A percentile compares a stretch with the other conserved stretches of the same genome.
phyloP scores from a whole-genome alignment of 495 filamentous ascomycete genomes.

The Neurospora sp. region DNA sequence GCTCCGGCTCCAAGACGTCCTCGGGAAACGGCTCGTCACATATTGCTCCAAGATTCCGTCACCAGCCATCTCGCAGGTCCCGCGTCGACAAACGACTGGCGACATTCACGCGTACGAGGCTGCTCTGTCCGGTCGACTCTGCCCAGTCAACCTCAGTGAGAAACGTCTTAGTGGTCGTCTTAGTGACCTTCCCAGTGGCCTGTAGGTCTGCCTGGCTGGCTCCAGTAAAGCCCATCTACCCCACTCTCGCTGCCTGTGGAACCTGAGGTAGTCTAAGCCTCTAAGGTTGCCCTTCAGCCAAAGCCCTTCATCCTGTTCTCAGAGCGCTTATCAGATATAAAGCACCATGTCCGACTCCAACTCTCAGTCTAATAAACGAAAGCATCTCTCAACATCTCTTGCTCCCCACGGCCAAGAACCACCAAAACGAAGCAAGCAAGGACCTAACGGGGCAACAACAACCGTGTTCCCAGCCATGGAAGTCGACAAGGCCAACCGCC shows the following conservation, averaged over 20 bases:
- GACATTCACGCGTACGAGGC: neutral
- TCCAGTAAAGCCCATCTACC: neutral
- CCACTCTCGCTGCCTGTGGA: neutral
- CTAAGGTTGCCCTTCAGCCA: neutral
- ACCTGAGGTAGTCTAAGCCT: neutral
- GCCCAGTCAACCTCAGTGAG: neutral
- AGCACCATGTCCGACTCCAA: neutral
- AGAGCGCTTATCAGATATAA: neutral
- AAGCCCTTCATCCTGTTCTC: neutral
- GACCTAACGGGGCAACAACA: neutral
- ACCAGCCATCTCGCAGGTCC: constrained; percentile 1
- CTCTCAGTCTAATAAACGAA: neutral
- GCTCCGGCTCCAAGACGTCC: neutral
- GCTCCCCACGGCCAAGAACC: neutral
- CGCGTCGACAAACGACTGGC: neutral
- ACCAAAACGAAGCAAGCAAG: neutral
- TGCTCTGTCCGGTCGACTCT: neutral
- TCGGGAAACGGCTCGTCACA: neutral
- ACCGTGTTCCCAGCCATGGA: neutral
- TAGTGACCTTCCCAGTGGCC: neutral
- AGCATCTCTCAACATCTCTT: neutral
- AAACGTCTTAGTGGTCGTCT: neutral
- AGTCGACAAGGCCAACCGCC: neutral
- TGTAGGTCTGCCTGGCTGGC: neutral
- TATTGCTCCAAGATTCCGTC: neutral